Conservation (phyloP, 2,329 filamentous ascomycete genomes). For the Beauveria varroae region DNA sequence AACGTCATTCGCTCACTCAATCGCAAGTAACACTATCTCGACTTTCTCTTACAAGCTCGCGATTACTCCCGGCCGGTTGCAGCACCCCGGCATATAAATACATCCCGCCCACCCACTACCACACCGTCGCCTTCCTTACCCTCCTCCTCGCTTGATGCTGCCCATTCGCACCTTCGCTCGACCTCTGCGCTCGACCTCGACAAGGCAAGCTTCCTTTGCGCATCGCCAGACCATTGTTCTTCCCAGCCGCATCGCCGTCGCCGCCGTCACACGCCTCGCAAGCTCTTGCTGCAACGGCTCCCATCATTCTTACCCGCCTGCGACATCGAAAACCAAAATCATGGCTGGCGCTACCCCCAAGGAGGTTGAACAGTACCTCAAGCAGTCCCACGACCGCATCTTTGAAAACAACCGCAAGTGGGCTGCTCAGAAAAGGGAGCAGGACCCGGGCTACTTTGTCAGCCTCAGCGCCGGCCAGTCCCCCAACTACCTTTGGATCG, state of each 20-base stretch:
- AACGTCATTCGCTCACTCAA: slow-evolving; percentile 7
- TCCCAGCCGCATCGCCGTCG: background rate
- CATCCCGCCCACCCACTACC: background rate
- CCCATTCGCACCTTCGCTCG: slow-evolving; percentile 9
- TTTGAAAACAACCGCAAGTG: slow-evolving; percentile 63
- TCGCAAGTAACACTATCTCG: slow-evolving; percentile 4
- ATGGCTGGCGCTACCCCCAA: slow-evolving; percentile 25
- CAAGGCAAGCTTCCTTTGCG: background rate
- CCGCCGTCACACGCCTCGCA: background rate
- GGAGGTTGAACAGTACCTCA: slow-evolving; percentile 47
- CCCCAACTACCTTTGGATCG: slow-evolving; percentile 77
- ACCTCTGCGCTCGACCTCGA: slow-evolving; percentile 8
- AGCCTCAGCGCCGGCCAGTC: slow-evolving; percentile 57
- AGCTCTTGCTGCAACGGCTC: slow-evolving; percentile 9
- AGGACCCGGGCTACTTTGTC: slow-evolving; percentile 58
- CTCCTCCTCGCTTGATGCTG: slow-evolving; percentile 1
- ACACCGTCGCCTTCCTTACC: background rate
- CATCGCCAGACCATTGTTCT: background rate
- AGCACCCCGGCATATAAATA: background rate
- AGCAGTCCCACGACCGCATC: slow-evolving; percentile 57
- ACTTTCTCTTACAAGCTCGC: slow-evolving; percentile 3
- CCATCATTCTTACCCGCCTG: background rate
- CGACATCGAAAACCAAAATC: slow-evolving; percentile 6
- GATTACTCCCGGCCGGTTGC: background rate
- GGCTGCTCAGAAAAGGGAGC: slow-evolving; percentile 50